Conservation (phyloP, 2,329 filamentous ascomycete species). For the Colletotrichum coccodes region DNA sequence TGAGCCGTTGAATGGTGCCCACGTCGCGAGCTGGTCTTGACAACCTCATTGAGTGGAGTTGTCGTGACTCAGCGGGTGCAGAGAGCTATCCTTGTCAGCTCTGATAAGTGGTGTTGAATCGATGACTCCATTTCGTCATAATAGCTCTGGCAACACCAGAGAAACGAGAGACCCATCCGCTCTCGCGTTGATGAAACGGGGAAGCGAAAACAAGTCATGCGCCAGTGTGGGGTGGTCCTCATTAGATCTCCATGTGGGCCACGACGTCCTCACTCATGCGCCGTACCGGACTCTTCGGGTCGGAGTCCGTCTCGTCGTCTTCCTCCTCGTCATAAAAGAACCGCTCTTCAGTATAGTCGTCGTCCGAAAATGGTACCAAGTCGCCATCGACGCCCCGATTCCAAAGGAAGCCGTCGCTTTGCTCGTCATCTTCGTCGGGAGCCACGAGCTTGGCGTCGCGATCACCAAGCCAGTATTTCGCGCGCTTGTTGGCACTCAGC, state of each 20-base stretch:
- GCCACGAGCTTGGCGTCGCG: constrained; percentile 60
- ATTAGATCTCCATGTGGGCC: constrained; percentile 70
- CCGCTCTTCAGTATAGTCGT: constrained; percentile 58
- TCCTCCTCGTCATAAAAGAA: constrained; percentile 56
- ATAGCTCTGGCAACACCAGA: constrained; percentile 16
- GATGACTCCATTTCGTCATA: constrained; percentile 25
- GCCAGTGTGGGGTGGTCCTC: constrained; percentile 27
- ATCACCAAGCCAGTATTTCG: constrained; percentile 88
- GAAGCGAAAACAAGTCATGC: constrained; percentile 18
- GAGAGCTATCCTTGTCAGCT: constrained; percentile 19
- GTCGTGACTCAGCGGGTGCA: constrained; percentile 9
- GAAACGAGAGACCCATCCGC: constrained; percentile 11
- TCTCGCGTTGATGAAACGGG: constrained; percentile 25
- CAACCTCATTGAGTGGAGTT: background rate
- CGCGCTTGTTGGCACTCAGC: constrained; percentile 78
- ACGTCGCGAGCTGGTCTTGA: background rate
- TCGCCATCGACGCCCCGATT: constrained; percentile 69
- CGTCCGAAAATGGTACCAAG: constrained; percentile 63
- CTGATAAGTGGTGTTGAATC: constrained; percentile 30
- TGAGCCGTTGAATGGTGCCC: constrained; percentile 18
- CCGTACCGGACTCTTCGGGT: constrained; percentile 55
- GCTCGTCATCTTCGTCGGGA: constrained; percentile 58
- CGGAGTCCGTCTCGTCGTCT: constrained; percentile 52
- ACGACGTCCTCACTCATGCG: constrained; percentile 73
- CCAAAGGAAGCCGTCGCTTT: constrained; percentile 64